Evolutionary conservation across 1,284 basidiomycete genomes (phyloP).

Genomic region (Grifola frondosa): DNA sequence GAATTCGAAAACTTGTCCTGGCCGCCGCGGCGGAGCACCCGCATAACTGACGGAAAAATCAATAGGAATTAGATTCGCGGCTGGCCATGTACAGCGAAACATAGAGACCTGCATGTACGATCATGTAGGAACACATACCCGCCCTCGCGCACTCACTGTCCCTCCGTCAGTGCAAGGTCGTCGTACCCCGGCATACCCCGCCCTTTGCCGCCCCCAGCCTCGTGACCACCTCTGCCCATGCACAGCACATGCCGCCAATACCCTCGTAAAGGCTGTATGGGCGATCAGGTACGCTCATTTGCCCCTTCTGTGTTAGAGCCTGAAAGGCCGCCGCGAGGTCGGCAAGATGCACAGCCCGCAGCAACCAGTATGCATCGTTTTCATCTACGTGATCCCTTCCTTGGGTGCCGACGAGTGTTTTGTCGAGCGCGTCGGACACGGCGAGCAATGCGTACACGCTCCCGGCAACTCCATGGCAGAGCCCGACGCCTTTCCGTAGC

Average conservation of each 20-base stretch:
- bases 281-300: slow-evolving; percentile 47
- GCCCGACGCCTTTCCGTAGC: slow-evolving; percentile 52
- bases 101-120: too few relatives aligned
- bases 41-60: too few relatives aligned
- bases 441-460: slow-evolving; percentile 51
- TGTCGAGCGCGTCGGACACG: slow-evolving; percentile 35
- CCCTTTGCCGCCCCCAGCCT: slow-evolving; percentile 27
- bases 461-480: slow-evolving; percentile 57
- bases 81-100: too few relatives aligned
- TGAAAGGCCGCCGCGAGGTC: slow-evolving; percentile 40
- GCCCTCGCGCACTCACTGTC: background rate
- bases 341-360: slow-evolving; percentile 46
- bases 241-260: slow-evolving; percentile 53
- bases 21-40: too few relatives aligned
- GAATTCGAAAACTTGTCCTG: too few relatives aligned
- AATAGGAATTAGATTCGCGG: too few relatives aligned
- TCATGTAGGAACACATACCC: background rate
- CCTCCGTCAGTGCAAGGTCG: slow-evolving; percentile 18
- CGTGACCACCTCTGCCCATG: slow-evolving; percentile 47
- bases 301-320: slow-evolving; percentile 34
- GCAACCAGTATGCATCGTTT: slow-evolving; percentile 24
- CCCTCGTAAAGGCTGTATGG: slow-evolving; percentile 59
- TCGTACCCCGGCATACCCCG: slow-evolving; percentile 28
- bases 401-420: background rate
- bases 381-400: background rate